A percentile compares a stretch with the other conserved stretches of the same genome.
These are phyloP conservation scores for Fusarium haematococcum DNA, from an alignment of 2,329 filamentous ascomycete species.

Conservation along the genomic window DNA sequence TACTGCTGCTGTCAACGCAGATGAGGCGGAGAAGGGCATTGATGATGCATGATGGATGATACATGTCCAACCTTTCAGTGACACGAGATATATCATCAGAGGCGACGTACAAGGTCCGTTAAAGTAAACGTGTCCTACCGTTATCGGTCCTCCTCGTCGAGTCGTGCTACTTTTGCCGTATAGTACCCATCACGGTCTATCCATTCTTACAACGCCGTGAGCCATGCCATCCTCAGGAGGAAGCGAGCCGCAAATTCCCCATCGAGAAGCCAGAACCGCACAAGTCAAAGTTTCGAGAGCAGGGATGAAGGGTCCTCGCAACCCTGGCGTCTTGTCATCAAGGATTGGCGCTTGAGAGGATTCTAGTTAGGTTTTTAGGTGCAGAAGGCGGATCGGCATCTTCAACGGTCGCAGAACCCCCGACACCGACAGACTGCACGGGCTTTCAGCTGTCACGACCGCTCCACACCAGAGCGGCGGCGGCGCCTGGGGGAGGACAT, in stretches of 20 bases:
- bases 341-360: not conserved
- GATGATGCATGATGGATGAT: not conserved
- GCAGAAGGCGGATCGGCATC: slow-evolving; percentile 3
- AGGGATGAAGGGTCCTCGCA: not conserved
- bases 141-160: not conserved
- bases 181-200: not conserved
- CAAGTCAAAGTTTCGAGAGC: slow-evolving; percentile 10
- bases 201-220: not conserved
- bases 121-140: not conserved
- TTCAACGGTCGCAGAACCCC: slow-evolving; percentile 8
- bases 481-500: not conserved
- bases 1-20: not conserved
- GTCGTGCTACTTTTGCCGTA: not conserved
- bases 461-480: not conserved
- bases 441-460: slow-evolving; percentile 5
- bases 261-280: not conserved
- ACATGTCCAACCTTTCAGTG: not conserved
- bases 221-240: not conserved
- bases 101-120: not conserved
- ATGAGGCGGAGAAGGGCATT: not conserved
- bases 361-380: not conserved
- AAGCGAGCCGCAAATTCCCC: not conserved
- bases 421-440: not conserved
- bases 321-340: not conserved
- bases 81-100: slow-evolving; percentile 23